Conservation (phyloP, 495 filamentous ascomycete species). For the Xanthoparmelia taractica region DNA sequence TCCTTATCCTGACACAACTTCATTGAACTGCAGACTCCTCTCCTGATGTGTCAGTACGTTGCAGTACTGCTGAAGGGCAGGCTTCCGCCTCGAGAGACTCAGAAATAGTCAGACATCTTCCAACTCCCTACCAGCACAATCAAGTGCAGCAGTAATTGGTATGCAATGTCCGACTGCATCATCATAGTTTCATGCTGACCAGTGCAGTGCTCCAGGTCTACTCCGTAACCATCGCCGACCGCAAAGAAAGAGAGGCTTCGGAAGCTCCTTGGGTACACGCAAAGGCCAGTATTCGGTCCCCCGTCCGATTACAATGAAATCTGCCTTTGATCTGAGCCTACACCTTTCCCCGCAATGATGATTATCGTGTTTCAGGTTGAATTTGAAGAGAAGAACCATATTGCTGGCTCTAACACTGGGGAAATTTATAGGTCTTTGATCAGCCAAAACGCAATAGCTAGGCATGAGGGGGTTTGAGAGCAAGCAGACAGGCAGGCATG, state of each 20-base stretch:
- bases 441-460: not conserved
- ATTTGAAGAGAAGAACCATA: not conserved
- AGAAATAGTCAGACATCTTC: not conserved
- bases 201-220: not conserved
- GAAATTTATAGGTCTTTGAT: not conserved
- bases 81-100: not conserved
- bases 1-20: not conserved
- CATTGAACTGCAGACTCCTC: not conserved
- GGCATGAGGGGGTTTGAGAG: not conserved
- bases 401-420: not conserved
- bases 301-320: not conserved
- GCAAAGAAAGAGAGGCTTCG: not conserved
- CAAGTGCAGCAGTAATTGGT: not conserved
- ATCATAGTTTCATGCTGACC: slow-evolving; percentile 2
- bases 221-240: not conserved
- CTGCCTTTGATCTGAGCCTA: not conserved
- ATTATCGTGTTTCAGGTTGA: not conserved
- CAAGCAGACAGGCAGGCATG: not conserved
- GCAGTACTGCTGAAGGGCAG: not conserved
- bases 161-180: not conserved
- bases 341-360: not conserved
- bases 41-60: not conserved
- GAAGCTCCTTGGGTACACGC: not conserved
- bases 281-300: slow-evolving; percentile 3
- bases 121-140: not conserved